Percentiles rank a stretch among this genome's conserved stretches.
These are phyloP conservation scores for Phallus indusiatus DNA, from an alignment of 768 basidiomycete genomes.

Conservation along the genomic window DNA sequence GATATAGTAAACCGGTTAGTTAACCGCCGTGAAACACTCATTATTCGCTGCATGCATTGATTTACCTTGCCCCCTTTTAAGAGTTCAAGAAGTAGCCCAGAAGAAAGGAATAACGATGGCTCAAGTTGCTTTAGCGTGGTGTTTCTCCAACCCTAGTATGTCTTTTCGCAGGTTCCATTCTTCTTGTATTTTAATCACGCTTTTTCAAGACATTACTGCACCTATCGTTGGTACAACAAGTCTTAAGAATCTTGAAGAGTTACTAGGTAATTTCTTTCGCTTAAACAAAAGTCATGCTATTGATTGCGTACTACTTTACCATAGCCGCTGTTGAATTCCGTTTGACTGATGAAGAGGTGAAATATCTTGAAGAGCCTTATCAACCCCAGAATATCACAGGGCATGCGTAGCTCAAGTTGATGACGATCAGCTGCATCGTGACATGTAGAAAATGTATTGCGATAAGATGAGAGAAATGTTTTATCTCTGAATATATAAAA, in stretches of 20 bases:
- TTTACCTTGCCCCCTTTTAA: slow-evolving; percentile 8
- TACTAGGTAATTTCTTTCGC: slow-evolving; percentile 23
- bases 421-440: no score
- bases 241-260: slow-evolving; percentile 29
- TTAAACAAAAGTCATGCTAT: background rate
- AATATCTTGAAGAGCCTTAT: slow-evolving; percentile 23
- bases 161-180: background rate
- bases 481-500: no score
- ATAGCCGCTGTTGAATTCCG: slow-evolving; percentile 10
- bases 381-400: slow-evolving; percentile 11
- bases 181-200: background rate
- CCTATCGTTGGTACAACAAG: slow-evolving; percentile 38
- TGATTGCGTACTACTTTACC: background rate
- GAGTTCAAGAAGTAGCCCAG: slow-evolving; percentile 31
- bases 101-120: slow-evolving; percentile 32
- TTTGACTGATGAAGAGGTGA: slow-evolving; percentile 23
- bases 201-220: slow-evolving; percentile 22
- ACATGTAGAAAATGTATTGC: no score
- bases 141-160: slow-evolving; percentile 17
- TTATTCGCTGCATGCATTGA: background rate
- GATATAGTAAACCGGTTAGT: slow-evolving; percentile 33
- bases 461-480: no score
- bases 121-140: slow-evolving; percentile 34
- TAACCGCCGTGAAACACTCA: slow-evolving; percentile 6
- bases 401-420: background rate